Percentiles rank a stretch among this genome's conserved stretches.
Conservation (phyloP, 2,329 filamentous ascomycete species). For the Penicillium sumatraense region DNA sequence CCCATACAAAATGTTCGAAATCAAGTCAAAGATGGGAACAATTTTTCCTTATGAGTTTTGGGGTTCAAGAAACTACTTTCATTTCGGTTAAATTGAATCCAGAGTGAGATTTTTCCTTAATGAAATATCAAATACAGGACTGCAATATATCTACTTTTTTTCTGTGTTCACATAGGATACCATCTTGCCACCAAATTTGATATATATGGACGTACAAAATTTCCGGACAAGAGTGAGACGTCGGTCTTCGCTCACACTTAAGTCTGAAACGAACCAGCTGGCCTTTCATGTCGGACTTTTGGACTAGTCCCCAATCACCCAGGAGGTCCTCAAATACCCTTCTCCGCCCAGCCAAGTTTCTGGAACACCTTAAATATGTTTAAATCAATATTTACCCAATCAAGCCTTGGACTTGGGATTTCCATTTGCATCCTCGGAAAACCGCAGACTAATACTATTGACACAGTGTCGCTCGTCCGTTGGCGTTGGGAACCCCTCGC, state of each 20-base stretch:
- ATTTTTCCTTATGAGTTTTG: too few species aligned
- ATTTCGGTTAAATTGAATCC: too few species aligned
- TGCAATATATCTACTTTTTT: background rate
- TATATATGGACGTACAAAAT: too few species aligned
- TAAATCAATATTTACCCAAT: slow-evolving; percentile 8
- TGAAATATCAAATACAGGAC: too few species aligned
- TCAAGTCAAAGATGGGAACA: background rate
- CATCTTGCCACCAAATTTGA: too few species aligned
- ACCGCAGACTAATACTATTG: slow-evolving; percentile 88
- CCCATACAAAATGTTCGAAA: too few species aligned
- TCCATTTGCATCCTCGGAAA: slow-evolving; percentile 65
- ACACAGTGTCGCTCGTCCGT: slow-evolving; percentile 98
- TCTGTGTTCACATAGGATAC: background rate
- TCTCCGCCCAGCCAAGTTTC: background rate
- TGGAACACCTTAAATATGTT: slow-evolving; percentile 11
- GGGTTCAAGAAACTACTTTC: too few species aligned
- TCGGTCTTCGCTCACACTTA: too few species aligned
- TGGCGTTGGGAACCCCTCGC: slow-evolving; percentile 79
- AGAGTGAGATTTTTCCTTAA: too few species aligned
- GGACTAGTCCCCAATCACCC: background rate
- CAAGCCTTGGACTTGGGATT: slow-evolving; percentile 36
- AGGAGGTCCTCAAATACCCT: background rate
- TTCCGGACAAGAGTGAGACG: too few species aligned
- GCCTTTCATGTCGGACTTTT: too few species aligned
- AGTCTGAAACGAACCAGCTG: too few species aligned